These are phyloP conservation scores for Colletotrichum phormii DNA, from an alignment of 2,329 filamentous ascomycete species.

Conservation along the genomic window DNA sequence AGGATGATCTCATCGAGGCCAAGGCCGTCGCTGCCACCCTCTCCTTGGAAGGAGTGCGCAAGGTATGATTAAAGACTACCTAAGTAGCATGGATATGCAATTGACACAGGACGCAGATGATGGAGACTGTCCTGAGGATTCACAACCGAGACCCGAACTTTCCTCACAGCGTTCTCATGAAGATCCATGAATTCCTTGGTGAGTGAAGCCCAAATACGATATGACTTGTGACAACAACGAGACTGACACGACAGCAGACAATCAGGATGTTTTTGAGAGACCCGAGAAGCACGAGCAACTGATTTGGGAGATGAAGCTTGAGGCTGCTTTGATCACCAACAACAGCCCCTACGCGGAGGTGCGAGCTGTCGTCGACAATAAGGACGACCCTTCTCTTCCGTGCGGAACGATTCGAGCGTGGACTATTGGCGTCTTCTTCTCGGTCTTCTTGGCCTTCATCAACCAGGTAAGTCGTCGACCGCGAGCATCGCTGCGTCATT, in stretches of 20 bases:
- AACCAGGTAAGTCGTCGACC: constrained; percentile 54
- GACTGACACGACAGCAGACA: constrained; percentile 32
- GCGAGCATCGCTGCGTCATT: no score
- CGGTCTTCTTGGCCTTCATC: constrained; percentile 60
- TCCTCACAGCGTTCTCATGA: constrained; percentile 51
- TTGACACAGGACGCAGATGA: constrained; percentile 44
- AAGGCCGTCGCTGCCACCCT: constrained; percentile 50
- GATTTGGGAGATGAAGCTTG: constrained; percentile 66
- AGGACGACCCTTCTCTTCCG: constrained; percentile 61
- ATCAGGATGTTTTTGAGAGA: constrained; percentile 47
- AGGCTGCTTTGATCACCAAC: constrained; percentile 65
- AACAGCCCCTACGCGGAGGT: constrained; percentile 70
- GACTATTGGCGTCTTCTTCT: constrained; percentile 64
- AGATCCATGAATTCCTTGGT: constrained; percentile 55
- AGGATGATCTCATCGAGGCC: constrained; percentile 57
- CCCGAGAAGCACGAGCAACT: constrained; percentile 60
- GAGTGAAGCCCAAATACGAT: constrained; percentile 47
- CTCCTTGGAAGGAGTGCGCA: constrained; percentile 47
- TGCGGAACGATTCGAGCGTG: constrained; percentile 67
- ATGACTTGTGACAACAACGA: constrained; percentile 5
- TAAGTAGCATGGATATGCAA: neutral
- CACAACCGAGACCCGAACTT: constrained; percentile 59
- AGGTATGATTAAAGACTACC: constrained; percentile 36
- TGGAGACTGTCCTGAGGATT: constrained; percentile 52
- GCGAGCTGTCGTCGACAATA: constrained; percentile 66